Conservation (phyloP, 169 alveolate genomes). For the Plasmodium inui region DNA sequence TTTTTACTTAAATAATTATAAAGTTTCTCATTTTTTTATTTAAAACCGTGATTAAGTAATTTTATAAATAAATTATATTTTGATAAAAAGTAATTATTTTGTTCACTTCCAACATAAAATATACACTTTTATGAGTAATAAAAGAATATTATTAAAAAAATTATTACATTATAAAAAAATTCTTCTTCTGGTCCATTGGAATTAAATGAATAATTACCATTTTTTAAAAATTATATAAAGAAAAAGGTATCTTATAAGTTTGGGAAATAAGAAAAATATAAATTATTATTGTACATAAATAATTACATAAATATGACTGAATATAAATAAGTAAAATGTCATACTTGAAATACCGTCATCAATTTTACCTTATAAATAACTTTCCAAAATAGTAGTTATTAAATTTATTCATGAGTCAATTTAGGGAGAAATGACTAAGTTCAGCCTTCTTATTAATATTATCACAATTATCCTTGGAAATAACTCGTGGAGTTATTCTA, state of each 20-base stretch:
- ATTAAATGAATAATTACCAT: not conserved
- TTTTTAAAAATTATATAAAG: not conserved
- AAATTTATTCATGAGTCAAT: not conserved
- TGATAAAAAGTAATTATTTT: no score
- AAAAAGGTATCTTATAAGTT: no score
- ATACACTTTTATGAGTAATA: not conserved
- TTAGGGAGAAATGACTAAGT: not conserved
- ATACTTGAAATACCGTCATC: no score
- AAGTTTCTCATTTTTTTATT: not conserved
- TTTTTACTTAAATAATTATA: not conserved
- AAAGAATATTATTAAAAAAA: no score
- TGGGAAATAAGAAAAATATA: not conserved
- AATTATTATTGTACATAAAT: no score
- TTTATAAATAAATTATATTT: no score
- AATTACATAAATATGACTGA: not conserved
- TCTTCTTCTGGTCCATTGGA: no score
- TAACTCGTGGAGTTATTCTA: not conserved
- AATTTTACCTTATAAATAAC: not conserved
- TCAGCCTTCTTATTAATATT: not conserved
- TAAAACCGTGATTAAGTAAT: not conserved
- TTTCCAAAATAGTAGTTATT: not conserved
- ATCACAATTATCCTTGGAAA: constrained; percentile 3
- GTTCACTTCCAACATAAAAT: not conserved
- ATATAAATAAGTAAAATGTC: not conserved
- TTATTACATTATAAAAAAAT: not conserved